Evolutionary conservation across 2,329 filamentous ascomycete genomes (phyloP).

Genomic region (Fusarium foetens): DNA sequence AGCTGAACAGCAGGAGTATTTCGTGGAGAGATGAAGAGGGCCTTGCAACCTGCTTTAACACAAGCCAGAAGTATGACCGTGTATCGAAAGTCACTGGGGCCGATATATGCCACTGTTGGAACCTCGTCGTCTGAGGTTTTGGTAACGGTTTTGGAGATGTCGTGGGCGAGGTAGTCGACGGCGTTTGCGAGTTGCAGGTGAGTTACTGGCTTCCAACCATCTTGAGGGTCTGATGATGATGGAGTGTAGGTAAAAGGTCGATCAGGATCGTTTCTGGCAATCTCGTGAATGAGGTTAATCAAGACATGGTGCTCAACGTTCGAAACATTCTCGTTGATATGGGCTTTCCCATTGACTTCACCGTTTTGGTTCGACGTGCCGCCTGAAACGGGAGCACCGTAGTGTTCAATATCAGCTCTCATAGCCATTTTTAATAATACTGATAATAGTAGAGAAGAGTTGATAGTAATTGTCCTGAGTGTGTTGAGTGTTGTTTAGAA

Average conservation of each 20-base stretch:
- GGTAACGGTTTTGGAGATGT: background rate
- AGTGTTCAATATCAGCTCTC: background rate
- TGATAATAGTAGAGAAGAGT: accelerated
- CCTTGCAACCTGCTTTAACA: background rate
- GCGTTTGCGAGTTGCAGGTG: background rate
- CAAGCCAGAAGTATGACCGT: background rate
- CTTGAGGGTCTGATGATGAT: accelerated
- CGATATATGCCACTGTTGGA: constrained; percentile 1
- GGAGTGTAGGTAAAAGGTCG: background rate
- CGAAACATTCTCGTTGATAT: too few relatives aligned
- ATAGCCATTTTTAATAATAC: accelerated
- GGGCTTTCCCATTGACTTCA: background rate
- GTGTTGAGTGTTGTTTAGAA: background rate
- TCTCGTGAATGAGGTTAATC: background rate
- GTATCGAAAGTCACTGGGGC: background rate
- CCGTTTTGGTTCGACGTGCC: accelerated
- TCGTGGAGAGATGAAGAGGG: background rate
- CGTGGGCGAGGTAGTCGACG: constrained; percentile 5
- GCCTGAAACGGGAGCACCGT: background rate
- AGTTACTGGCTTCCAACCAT: background rate
- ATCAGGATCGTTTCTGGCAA: background rate
- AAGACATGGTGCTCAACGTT: background rate
- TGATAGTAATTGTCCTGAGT: too few relatives aligned
- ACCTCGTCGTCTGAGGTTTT: background rate
- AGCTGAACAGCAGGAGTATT: background rate